Evolutionary conservation across 176 grass and related monocot genomes (phyloP).

Genomic region (Tillandsia leiboldiana): DNA sequence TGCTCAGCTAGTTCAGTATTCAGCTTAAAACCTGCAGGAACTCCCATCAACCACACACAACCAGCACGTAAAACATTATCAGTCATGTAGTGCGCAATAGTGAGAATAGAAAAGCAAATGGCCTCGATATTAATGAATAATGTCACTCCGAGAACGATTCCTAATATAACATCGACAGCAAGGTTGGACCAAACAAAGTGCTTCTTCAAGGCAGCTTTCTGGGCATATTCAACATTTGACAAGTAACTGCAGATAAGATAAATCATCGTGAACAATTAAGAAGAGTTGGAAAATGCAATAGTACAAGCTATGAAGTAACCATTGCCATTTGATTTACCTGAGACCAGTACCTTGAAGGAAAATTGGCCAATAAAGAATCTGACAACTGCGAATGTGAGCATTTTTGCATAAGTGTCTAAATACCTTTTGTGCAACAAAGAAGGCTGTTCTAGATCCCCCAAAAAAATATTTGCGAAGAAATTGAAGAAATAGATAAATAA

Average conservation of each 20-base stretch:
- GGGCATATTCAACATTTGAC: conserved; percentile 52
- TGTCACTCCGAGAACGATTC: conserved; percentile 45
- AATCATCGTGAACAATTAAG: not conserved
- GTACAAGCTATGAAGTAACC: not conserved
- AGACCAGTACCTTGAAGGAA: conserved; percentile 46
- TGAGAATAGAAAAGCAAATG: conserved; percentile 49
- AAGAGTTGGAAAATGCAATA: not conserved
- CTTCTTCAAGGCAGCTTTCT: conserved; percentile 58
- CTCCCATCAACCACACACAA: conserved; percentile 97
- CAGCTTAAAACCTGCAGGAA: conserved; percentile 91
- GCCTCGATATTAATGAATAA: conserved; percentile 41
- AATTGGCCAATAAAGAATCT: conserved; percentile 94
- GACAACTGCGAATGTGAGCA: conserved; percentile 58
- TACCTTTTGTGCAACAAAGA: conserved; percentile 48
- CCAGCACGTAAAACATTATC: conserved; percentile 68
- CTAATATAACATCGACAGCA: conserved; percentile 56
- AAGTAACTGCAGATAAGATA: conserved; percentile 35
- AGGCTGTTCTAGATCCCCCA: conserved; percentile 17
- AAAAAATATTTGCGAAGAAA: conserved; percentile 41
- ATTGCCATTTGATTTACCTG: conserved; percentile 40
- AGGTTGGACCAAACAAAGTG: conserved; percentile 69
- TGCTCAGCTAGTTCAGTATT: conserved; percentile 82
- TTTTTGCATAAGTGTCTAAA: conserved; percentile 65
- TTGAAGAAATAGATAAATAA: conserved; percentile 67
- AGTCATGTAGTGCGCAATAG: conserved; percentile 39